Conservation (phyloP, 2,329 filamentous ascomycete species). For the Dactylellina cionopaga region DNA sequence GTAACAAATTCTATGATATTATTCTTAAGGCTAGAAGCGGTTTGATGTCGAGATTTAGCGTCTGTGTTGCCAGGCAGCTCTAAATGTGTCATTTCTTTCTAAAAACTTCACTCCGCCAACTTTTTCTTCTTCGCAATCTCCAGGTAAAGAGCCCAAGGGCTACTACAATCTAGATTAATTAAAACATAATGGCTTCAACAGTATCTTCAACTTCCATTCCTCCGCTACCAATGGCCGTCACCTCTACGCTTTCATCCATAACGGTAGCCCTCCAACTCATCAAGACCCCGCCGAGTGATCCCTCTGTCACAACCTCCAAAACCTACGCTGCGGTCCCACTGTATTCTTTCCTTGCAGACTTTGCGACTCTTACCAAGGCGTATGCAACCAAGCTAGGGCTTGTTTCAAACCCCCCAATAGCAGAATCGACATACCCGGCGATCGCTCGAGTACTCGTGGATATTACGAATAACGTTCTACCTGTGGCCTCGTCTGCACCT, state of each 20-base stretch:
- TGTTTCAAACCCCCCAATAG: slow-evolving; percentile 42
- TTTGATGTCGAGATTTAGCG: not conserved
- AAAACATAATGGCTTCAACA: slow-evolving; percentile 20
- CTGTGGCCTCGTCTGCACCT: slow-evolving; percentile 39
- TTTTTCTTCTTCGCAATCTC: no score
- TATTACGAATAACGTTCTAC: slow-evolving; percentile 28
- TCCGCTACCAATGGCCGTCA: slow-evolving; percentile 19
- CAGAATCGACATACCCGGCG: slow-evolving; percentile 23
- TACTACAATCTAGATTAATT: not conserved
- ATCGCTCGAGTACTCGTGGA: slow-evolving; percentile 44
- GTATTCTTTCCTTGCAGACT: slow-evolving; percentile 44
- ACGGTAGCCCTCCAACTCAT: slow-evolving; percentile 22
- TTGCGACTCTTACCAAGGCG: slow-evolving; percentile 47
- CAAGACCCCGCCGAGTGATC: slow-evolving; percentile 17
- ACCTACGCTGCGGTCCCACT: slow-evolving; percentile 33
- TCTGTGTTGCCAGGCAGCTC: not conserved
- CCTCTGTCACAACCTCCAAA: slow-evolving; percentile 11
- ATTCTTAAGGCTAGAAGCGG: no score
- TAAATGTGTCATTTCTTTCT: slow-evolving; percentile 3
- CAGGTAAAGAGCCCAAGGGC: no score
- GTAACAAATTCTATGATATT: no score
- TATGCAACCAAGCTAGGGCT: slow-evolving; percentile 42
- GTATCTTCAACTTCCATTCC: slow-evolving; percentile 11
- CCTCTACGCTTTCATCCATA: slow-evolving; percentile 31
- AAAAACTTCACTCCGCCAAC: not conserved